Base-by-base conservation (phyloP, 345 rosid genomes). In the Rhizophora mangle region DNA sequence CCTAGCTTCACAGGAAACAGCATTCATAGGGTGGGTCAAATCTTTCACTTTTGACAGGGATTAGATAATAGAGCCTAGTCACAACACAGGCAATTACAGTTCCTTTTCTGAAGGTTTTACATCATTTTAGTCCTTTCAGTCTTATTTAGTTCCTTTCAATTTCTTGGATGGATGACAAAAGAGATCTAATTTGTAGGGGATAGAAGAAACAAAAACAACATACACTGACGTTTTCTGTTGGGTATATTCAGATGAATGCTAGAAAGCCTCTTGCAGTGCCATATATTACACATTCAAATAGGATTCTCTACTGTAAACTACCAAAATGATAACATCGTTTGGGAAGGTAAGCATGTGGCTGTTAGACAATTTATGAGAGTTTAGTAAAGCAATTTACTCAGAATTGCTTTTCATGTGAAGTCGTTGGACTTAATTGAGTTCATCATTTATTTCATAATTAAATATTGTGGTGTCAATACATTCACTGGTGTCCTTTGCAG, bases 171-270 rank as follows among this genome's bases (percentile, higher is more conserved):
- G 47, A 39, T 34, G 49, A 43, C 19, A 43, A 43, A 43, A 43
- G 15, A 43, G 16, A 43, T 43, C 16, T 0, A 43, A 43, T 3
- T 43, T 9, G 18, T 52, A 62, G 6, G 11, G 43, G 36, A 8
- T 8, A 3, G 27, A 31, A 8, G 20, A 27, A 24, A 27, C 15
- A 20, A 34, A 46, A 3, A 22, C 36, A 51, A 72, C 64, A 60
- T 6, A 31, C 29, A 65, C 76, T 66, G 51, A 72, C 55, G 62
- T 65, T 65, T 70, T 72, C 76, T 39, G 15, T 39, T 39, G 13
- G 13, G 13, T 9, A 11, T 43, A 11, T 43, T 15, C 16, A 13
- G 4, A 43, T 13, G 18, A 43, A 43, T 11, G 18, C 49, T 11
- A 43, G 49, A 15, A 15, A 43, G 49, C 16, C 49, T 43, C 49